These are phyloP conservation scores for Ploettnerulaceae sp. DNA, from an alignment of 2,329 filamentous ascomycete genomes.

Conservation along the genomic window DNA sequence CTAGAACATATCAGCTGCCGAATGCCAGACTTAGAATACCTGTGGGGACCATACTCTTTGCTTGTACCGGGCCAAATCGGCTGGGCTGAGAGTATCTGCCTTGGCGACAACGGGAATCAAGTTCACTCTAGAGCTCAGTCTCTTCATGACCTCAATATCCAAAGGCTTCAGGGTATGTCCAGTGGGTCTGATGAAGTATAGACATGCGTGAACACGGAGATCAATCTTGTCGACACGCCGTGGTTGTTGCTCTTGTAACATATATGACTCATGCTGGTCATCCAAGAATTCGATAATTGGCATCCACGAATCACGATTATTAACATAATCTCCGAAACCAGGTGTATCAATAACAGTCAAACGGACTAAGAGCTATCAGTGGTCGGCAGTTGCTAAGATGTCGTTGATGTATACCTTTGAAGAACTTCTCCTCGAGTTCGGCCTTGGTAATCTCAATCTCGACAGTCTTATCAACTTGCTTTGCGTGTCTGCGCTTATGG, in stretches of 20 bases:
- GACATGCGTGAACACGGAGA: conserved; percentile 93
- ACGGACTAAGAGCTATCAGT: conserved; percentile 60
- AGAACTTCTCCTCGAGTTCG: conserved; percentile 99
- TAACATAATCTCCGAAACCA: conserved; percentile 99
- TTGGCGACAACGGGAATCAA: conserved; percentile 98
- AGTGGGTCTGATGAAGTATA: conserved; percentile 99
- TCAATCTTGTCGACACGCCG: conserved; percentile 98
- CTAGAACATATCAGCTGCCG: conserved; percentile 44
- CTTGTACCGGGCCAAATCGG: conserved; percentile 92
- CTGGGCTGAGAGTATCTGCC: conserved; percentile 93
- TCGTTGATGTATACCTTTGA: conserved; percentile 69
- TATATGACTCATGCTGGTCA: conserved; percentile 99
- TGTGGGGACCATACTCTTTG: conserved; percentile 60
- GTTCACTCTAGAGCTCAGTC: conserved; percentile 95
- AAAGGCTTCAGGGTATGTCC: conserved; percentile 98
- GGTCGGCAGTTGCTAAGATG: background rate
- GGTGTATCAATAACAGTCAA: conserved; percentile 98
- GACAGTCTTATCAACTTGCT: conserved; percentile 99
- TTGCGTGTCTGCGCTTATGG: conserved; percentile 97
- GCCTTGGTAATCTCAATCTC: conserved; percentile 99
- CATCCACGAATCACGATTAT: conserved; percentile 99
- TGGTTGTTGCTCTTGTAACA: conserved; percentile 99
- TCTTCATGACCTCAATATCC: conserved; percentile 99
- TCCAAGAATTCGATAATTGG: conserved; percentile 99
- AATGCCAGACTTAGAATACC: conserved; percentile 6